These are phyloP conservation scores for Solanum etuberosum DNA, from an alignment of 257 asterid genomes.

Conservation along the genomic window DNA sequence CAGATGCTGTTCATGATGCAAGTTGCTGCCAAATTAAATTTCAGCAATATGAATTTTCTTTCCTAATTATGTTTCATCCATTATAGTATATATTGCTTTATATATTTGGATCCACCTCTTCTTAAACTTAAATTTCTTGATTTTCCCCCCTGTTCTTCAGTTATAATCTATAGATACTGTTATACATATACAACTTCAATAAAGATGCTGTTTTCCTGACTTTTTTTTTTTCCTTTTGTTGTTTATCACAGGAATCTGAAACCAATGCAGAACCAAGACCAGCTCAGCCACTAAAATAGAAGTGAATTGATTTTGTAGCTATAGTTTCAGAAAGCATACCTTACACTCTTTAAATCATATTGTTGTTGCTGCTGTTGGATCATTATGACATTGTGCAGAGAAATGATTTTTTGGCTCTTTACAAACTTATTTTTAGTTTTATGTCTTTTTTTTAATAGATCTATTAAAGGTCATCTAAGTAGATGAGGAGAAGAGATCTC, in stretches of 20 bases:
- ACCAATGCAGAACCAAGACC: neutral
- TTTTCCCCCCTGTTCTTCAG: neutral
- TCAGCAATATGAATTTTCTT: neutral
- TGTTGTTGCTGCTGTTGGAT: neutral
- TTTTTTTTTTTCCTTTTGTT: neutral
- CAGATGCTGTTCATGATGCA: slow-evolving; percentile 47
- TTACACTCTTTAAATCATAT: neutral
- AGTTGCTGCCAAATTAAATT: slow-evolving; percentile 7
- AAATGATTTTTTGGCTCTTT: neutral
- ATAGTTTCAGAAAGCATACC: neutral
- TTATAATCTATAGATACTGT: neutral
- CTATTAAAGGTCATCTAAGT: neutral
- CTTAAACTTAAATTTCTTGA: neutral
- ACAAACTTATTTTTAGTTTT: neutral
- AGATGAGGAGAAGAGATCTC: neutral
- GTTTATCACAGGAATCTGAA: neutral
- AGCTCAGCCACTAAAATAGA: neutral
- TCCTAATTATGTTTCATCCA: neutral
- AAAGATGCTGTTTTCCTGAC: neutral
- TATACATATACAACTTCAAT: neutral
- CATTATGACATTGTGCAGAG: neutral
- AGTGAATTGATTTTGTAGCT: neutral
- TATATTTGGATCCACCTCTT: neutral
- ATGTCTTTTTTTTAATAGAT: neutral
- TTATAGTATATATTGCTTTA: neutral